Evolutionary conservation across 208 protist genomes (phyloP).

Genomic region (Balamuthia mandrillaris): DNA sequence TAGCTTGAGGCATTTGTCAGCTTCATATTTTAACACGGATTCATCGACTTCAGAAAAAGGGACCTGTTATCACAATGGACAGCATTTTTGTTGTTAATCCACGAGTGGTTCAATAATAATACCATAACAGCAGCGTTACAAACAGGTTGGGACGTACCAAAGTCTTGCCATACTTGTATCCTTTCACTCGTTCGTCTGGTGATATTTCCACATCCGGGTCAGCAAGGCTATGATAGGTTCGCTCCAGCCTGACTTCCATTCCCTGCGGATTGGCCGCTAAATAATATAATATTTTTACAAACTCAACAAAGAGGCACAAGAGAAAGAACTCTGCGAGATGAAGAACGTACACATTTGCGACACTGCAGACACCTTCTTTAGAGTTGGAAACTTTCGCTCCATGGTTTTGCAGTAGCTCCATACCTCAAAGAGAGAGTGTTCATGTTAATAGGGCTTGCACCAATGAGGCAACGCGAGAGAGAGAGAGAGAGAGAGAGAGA

Average conservation of each 20-base stretch:
- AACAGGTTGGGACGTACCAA: too few relatives aligned
- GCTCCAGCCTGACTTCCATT: constrained; percentile 62
- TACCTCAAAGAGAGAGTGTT: background rate
- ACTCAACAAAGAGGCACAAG: background rate
- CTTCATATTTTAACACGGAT: constrained; percentile 68
- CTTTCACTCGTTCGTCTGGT: constrained; percentile 55
- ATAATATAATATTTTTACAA: background rate
- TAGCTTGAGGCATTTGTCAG: constrained; percentile 66
- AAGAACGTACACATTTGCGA: background rate
- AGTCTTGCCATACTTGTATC: constrained; percentile 77
- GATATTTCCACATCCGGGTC: constrained; percentile 63
- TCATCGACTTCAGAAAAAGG: constrained; percentile 77
- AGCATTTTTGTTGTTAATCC: too few relatives aligned
- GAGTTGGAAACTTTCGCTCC: constrained; percentile 65
- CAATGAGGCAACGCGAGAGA: too few relatives aligned
- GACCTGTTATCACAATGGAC: too few relatives aligned
- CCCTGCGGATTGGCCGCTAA: background rate
- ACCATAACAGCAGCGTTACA: too few relatives aligned
- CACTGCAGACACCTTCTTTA: constrained; percentile 65
- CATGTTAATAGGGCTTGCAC: too few relatives aligned
- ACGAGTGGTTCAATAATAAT: too few relatives aligned
- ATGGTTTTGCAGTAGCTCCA: constrained; percentile 71
- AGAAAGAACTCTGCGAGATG: background rate
- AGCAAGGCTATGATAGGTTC: constrained; percentile 43
- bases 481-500: too few relatives aligned